Evolutionary conservation across 805 yeast species (phyloP).

Genomic region (Schwanniomyces pseudopolymorphus): DNA sequence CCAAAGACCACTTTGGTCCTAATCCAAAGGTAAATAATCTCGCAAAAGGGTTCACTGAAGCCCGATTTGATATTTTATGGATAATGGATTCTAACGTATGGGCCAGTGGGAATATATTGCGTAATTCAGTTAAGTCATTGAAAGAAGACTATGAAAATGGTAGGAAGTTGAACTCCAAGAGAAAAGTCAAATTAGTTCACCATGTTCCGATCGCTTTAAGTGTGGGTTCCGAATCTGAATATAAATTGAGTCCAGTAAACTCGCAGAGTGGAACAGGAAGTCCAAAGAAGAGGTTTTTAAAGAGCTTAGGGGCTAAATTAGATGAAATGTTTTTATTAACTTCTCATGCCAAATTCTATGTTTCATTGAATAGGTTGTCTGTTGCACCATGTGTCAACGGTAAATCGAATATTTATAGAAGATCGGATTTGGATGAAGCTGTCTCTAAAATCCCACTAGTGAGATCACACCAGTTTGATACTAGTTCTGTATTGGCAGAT

Average conservation of each 20-base stretch:
- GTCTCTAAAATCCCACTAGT: conserved; percentile 41
- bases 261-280: not conserved
- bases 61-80: conserved; percentile 78
- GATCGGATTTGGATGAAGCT: conserved; percentile 60
- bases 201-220: conserved; percentile 73
- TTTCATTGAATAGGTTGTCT: conserved; percentile 68
- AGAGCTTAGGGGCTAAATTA: conserved; percentile 57
- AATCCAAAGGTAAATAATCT: conserved; percentile 88
- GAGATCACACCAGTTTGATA: conserved; percentile 30
- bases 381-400: conserved; percentile 92
- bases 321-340: conserved; percentile 86
- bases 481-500: conserved; percentile 25
- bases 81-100: conserved; percentile 83
- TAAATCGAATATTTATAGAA: conserved; percentile 75
- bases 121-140: conserved; percentile 59
- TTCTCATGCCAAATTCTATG: conserved; percentile 83
- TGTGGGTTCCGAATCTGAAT: conserved; percentile 28
- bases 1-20: conserved; percentile 63
- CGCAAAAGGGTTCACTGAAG: conserved; percentile 71
- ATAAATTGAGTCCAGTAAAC: conserved; percentile 15
- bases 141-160: conserved; percentile 55
- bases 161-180: conserved; percentile 18
- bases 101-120: conserved; percentile 64
- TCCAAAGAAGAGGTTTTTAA: conserved; percentile 13
- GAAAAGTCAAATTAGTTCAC: conserved; percentile 68